Percentiles rank a stretch among this genome's conserved stretches.
phyloP scores from a whole-genome alignment of 129 eudicot genomes.

The Tanacetum coccineum region DNA sequence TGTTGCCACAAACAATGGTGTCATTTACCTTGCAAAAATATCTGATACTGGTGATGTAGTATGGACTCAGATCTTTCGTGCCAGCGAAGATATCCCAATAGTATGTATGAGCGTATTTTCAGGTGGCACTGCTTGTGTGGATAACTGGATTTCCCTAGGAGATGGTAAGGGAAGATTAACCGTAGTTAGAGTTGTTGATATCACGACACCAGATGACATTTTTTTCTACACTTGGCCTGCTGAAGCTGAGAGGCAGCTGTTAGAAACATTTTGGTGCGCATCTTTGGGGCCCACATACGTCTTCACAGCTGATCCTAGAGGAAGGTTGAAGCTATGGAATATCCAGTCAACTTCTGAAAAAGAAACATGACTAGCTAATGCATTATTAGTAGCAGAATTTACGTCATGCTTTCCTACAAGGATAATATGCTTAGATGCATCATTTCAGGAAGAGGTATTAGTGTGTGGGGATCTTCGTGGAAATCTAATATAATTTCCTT shows the following conservation, averaged over 20 bases:
- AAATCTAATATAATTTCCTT: conserved; percentile 69
- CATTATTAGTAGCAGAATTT: conserved; percentile 57
- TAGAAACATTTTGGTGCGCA: conserved; percentile 87
- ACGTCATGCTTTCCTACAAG: conserved; percentile 72
- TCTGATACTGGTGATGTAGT: conserved; percentile 41
- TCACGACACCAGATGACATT: conserved; percentile 37
- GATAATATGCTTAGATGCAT: conserved; percentile 91
- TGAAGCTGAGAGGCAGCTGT: conserved; percentile 84
- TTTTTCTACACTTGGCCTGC: conserved; percentile 59
- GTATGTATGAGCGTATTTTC: conserved; percentile 80
- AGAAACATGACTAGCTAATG: conserved; percentile 28
- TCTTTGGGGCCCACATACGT: conserved; percentile 71
- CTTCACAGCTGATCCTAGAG: conserved; percentile 86
- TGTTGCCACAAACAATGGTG: conserved; percentile 89
- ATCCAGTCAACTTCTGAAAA: conserved; percentile 29
- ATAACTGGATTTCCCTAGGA: conserved; percentile 90
- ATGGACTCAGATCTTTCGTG: conserved; percentile 67
- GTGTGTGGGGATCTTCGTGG: conserved; percentile 98
- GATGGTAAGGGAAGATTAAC: conserved; percentile 83
- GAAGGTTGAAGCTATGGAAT: conserved; percentile 86
- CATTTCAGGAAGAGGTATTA: conserved; percentile 64
- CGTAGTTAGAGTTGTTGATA: conserved; percentile 41
- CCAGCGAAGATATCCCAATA: conserved; percentile 57
- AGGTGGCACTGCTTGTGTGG: conserved; percentile 29
- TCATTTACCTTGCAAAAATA: conserved; percentile 58